Base-by-base conservation (phyloP, 2,329 filamentous ascomycete species). In the Sporothrix schenckii region DNA sequence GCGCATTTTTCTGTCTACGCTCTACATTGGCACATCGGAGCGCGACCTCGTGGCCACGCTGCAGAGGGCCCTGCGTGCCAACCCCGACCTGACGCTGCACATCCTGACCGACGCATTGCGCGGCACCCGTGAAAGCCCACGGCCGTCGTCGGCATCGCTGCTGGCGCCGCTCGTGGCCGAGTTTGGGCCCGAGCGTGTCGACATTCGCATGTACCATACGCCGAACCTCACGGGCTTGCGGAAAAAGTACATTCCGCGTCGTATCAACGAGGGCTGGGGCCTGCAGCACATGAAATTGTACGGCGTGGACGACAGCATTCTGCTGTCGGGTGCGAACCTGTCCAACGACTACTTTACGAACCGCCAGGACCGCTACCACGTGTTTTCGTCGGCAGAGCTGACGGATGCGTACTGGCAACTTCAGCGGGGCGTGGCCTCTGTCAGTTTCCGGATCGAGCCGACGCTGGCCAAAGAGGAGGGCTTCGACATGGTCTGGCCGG, bases 231-330 rank as follows among this genome's bases (percentile, higher is more conserved):
- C 92, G 2, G 95, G 95, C 0, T 75, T 96, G 70, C 88, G 90
- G 66, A 98, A 98, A 81, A 89, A 89, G 76, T 84, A 92, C 74
- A 88, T 98, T 2, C 95, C 95, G 0, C 92, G 88, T 77, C 87
- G 95, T 24, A 94, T 99, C 78, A 99, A 99, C 75, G 95, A 99
- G 81, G 95, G 95, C 21, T 99, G 95, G 95, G 95, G 95, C 0
- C 81, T 99, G 72, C 95, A 99, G 78, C 95, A 99, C 78, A 99
- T 99, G 94, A 99, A 99, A 84, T 84, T 99, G 0, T 99, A 99
- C 76, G 95, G 95, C 0, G 83, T 97, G 27, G 95, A 99, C 76
- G 93, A 99, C 77, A 93, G 97, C 79, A 91, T 99, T 71, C 94
- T 99, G 74, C 88, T 99, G 76, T 97, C 94, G 9, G 94, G 93